Conservation (phyloP, 768 basidiomycete species). For the Amanita muscaria region DNA sequence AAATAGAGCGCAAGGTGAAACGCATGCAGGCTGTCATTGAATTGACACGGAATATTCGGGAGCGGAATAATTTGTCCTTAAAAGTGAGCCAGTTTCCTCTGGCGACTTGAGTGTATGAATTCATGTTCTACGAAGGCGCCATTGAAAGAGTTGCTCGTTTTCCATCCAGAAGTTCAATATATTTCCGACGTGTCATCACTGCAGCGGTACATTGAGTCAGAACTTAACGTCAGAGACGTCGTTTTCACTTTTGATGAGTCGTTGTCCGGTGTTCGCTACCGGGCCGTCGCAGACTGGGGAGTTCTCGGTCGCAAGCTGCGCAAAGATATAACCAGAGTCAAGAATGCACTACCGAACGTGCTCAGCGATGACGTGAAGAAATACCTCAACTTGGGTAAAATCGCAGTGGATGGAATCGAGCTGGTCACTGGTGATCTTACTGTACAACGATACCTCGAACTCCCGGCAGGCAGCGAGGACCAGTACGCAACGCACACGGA, state of each 20-base stretch:
- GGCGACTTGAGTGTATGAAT: constrained; percentile 4
- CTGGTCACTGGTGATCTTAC: constrained; percentile 86
- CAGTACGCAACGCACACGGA: constrained; percentile 82
- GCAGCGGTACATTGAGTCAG: constrained; percentile 83
- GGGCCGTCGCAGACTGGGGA: constrained; percentile 91
- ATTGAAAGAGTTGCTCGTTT: constrained; percentile 84
- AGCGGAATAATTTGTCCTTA: constrained; percentile 76
- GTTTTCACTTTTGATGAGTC: constrained; percentile 85
- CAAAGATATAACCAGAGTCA: constrained; percentile 84
- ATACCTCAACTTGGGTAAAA: constrained; percentile 65
- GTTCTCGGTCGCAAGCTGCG: constrained; percentile 89
- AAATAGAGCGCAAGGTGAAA: constrained; percentile 89
- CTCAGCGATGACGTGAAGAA: constrained; percentile 75
- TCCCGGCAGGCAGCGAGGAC: constrained; percentile 48
- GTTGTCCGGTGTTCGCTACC: constrained; percentile 81
- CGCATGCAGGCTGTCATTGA: constrained; percentile 96
- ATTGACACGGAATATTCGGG: constrained; percentile 79
- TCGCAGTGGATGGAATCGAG: constrained; percentile 84
- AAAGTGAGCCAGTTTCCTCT: constrained; percentile 53
- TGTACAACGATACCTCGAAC: constrained; percentile 85
- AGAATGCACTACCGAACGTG: constrained; percentile 75
- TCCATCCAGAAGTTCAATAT: constrained; percentile 82
- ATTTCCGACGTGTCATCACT: constrained; percentile 79
- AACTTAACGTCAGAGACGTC: constrained; percentile 90
- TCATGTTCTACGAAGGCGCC: constrained; percentile 53